Evolutionary conservation across 2,329 filamentous ascomycete genomes (phyloP).

Genomic region (Talaromyces sp.): DNA sequence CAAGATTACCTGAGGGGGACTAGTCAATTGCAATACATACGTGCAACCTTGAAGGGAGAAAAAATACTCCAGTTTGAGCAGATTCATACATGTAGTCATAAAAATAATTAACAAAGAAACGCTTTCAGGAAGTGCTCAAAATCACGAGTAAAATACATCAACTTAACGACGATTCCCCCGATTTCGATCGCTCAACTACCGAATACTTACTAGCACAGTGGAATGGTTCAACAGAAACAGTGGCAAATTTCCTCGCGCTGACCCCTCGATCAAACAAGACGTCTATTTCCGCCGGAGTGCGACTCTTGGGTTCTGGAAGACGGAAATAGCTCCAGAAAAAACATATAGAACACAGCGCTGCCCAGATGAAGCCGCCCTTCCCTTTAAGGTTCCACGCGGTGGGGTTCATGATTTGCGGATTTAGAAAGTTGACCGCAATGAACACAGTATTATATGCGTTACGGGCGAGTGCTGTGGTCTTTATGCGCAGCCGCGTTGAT

Average conservation of each 20-base stretch:
- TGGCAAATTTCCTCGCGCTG: slow-evolving; percentile 23
- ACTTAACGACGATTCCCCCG: background rate
- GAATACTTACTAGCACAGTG: background rate
- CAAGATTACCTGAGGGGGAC: background rate
- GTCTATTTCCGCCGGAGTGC: slow-evolving; percentile 38
- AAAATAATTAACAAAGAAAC: background rate
- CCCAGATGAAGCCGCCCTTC: slow-evolving; percentile 37
- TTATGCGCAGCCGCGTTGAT: slow-evolving; percentile 49
- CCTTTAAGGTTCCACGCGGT: slow-evolving; percentile 34
- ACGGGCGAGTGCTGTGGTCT: slow-evolving; percentile 50
- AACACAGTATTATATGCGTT: slow-evolving; percentile 46
- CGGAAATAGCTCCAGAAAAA: slow-evolving; percentile 36
- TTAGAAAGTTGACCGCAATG: slow-evolving; percentile 41
- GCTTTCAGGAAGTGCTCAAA: background rate
- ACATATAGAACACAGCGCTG: slow-evolving; percentile 26
- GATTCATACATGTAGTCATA: background rate
- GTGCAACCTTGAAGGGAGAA: background rate
- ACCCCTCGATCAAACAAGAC: slow-evolving; percentile 35
- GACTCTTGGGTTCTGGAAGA: slow-evolving; percentile 35
- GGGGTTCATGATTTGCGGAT: slow-evolving; percentile 28
- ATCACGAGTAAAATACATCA: background rate
- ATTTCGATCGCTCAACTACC: background rate
- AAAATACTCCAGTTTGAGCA: background rate
- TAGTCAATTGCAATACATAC: background rate
- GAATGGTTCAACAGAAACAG: slow-evolving; percentile 26